phyloP scores from a whole-genome alignment of 306 rosid genomes.

The Amphicarpaea edgeworthii region DNA sequence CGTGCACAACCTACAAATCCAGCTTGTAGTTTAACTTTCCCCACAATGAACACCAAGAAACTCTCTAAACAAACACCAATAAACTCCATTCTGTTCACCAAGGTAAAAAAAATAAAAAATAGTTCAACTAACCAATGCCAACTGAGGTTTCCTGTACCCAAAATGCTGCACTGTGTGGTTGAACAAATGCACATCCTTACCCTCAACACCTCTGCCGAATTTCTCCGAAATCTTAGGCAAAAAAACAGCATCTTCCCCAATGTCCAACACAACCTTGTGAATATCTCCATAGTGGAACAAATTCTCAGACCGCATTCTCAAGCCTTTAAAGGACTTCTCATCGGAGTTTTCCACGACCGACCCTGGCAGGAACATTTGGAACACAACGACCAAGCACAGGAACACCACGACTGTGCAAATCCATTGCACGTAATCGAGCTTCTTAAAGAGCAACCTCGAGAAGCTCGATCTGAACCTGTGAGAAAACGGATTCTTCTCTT shows the following conservation, averaged over 20 bases:
- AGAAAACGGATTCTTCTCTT: slow-evolving; percentile 66
- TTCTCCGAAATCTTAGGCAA: slow-evolving; percentile 76
- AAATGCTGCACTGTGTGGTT: slow-evolving; percentile 58
- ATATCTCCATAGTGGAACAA: slow-evolving; percentile 54
- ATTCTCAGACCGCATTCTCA: slow-evolving; percentile 55
- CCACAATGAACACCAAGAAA: slow-evolving; percentile 29
- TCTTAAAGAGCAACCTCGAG: slow-evolving; percentile 78
- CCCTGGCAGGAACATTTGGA: slow-evolving; percentile 89
- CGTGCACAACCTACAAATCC: slow-evolving; percentile 35
- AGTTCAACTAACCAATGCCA: slow-evolving; percentile 78
- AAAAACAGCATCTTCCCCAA: slow-evolving; percentile 75
- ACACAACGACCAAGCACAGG: slow-evolving; percentile 76
- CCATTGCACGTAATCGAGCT: slow-evolving; percentile 92
- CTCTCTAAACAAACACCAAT: slow-evolving; percentile 22
- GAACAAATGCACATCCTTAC: slow-evolving; percentile 49
- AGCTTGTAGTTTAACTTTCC: slow-evolving; percentile 22
- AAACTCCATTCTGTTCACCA: no score
- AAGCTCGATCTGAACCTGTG: slow-evolving; percentile 93
- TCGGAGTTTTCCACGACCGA: slow-evolving; percentile 70
- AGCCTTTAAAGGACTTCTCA: slow-evolving; percentile 46
- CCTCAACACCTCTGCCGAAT: slow-evolving; percentile 53
- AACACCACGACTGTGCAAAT: slow-evolving; percentile 86
- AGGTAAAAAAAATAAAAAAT: neutral
- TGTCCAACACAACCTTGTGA: slow-evolving; percentile 65
- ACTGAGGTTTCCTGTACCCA: slow-evolving; percentile 85